Percentiles rank a stretch among this genome's conserved stretches.
These are phyloP conservation scores for Lycium ferocissimum DNA, from an alignment of 257 asterid species.

Conservation along the genomic window DNA sequence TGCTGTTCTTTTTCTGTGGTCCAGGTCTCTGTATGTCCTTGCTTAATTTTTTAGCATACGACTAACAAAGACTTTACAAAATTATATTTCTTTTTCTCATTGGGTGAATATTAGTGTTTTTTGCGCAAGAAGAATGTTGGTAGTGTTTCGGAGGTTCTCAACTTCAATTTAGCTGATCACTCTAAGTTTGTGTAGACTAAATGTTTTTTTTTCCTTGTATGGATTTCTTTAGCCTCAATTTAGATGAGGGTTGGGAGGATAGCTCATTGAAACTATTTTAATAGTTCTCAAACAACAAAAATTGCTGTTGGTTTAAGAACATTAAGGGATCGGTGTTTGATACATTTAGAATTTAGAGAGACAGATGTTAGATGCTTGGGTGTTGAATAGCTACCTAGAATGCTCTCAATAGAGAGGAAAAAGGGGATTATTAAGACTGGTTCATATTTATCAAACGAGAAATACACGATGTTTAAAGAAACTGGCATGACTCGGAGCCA, in stretches of 20 bases:
- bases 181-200: background rate
- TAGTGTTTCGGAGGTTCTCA: background rate
- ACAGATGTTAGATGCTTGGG: background rate
- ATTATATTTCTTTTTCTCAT: background rate
- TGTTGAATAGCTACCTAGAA: background rate
- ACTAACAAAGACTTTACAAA: background rate
- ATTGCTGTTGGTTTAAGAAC: background rate
- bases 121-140: background rate
- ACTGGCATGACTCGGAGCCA: background rate
- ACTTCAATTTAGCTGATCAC: background rate
- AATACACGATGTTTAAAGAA: background rate
- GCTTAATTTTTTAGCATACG: background rate
- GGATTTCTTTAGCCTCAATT: background rate
- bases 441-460: background rate
- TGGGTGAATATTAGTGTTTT: background rate
- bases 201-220: background rate
- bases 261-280: background rate
- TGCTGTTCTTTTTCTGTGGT: background rate
- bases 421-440: background rate
- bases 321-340: background rate
- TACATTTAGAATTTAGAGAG: background rate
- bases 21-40: background rate
- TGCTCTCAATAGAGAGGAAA: background rate
- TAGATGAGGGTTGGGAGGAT: background rate
- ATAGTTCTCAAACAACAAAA: background rate